Evolutionary conservation across 805 yeast genomes (phyloP).

Genomic region (Candida multigemmis): DNA sequence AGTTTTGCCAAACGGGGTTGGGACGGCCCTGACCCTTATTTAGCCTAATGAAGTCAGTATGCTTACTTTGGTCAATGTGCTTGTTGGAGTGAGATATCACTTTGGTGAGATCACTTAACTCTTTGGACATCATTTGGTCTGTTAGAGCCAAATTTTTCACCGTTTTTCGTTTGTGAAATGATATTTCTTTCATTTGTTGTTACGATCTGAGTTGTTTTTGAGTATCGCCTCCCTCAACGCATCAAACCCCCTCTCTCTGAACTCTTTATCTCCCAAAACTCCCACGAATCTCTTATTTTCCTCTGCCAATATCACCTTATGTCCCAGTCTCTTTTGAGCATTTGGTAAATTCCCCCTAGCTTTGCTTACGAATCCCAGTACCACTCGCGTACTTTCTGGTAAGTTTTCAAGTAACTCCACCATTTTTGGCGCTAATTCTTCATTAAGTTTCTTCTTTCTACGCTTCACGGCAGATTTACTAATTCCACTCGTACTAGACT

Average conservation of each 20-base stretch:
- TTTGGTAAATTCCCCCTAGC: conserved; percentile 38
- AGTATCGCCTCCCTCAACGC: conserved; percentile 54
- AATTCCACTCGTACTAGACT: conserved; percentile 35
- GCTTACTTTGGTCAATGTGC: no score
- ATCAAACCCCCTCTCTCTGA: conserved; percentile 54
- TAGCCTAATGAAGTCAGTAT: no score
- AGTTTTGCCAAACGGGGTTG: no score
- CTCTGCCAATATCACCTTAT: conserved; percentile 40
- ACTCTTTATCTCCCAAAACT: conserved; percentile 45
- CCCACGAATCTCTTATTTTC: conserved; percentile 53
- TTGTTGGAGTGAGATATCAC: no score
- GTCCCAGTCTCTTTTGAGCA: conserved; percentile 29
- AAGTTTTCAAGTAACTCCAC: conserved; percentile 51
- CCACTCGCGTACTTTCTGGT: conserved; percentile 16
- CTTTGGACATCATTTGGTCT: no score
- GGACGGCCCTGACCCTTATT: no score
- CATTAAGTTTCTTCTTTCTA: conserved; percentile 50
- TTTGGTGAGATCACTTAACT: no score
- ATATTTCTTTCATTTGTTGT: neutral
- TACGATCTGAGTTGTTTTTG: neutral
- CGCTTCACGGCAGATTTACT: conserved; percentile 62
- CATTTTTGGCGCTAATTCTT: conserved; percentile 60
- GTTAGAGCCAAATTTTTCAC: no score
- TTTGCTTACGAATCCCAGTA: conserved; percentile 5
- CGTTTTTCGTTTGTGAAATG: neutral